Conservation (phyloP, 176 grass and related monocot species). For the Hyparrhenia diplandra region DNA sequence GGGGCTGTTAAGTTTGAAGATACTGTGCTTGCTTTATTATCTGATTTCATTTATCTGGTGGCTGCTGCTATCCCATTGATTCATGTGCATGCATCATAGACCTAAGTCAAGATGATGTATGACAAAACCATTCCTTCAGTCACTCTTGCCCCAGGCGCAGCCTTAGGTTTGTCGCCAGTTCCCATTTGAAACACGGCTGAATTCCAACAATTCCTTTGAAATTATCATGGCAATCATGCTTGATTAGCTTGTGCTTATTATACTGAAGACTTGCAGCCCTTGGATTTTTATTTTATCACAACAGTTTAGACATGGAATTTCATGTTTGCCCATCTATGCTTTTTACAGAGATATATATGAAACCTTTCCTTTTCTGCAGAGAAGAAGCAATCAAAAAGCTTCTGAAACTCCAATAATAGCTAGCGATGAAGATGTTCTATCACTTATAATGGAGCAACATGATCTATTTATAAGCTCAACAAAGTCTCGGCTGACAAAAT, state of each 20-base stretch:
- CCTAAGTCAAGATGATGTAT: neutral
- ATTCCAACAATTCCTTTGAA: neutral
- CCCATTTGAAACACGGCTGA: neutral
- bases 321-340: constrained; percentile 11
- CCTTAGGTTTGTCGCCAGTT: neutral
- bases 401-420: constrained; percentile 47
- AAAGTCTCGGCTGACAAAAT: constrained; percentile 69
- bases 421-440: constrained; percentile 76
- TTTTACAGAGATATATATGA: constrained; percentile 10
- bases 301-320: constrained; percentile 11
- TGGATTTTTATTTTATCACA: neutral
- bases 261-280: neutral
- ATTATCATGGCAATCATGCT: neutral
- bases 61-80: neutral
- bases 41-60: neutral
- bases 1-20: neutral
- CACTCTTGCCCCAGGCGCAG: neutral
- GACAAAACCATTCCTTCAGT: neutral
- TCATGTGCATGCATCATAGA: constrained; percentile 4
- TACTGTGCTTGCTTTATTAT: neutral
- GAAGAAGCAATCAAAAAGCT: constrained; percentile 42
- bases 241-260: neutral
- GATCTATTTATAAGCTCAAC: constrained; percentile 69
- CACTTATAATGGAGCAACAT: constrained; percentile 72
- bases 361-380: constrained; percentile 48